Conservation (phyloP, 2,329 filamentous ascomycete species). For the Pyricularia pennisetigena region DNA sequence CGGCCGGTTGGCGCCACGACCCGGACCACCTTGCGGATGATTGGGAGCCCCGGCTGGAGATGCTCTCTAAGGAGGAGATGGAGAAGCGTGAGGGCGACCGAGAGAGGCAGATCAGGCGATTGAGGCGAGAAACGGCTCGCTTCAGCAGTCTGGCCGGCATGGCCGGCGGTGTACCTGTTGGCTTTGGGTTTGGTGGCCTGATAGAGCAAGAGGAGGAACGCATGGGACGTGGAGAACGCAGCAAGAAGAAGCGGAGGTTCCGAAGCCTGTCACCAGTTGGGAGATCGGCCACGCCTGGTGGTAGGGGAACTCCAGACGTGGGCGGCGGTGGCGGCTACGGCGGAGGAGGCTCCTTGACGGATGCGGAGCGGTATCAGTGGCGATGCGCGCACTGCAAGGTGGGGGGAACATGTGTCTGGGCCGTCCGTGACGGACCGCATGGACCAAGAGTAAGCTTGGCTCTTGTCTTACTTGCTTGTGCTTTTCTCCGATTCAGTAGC, state of each 20-base stretch:
- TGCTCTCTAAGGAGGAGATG: conserved; percentile 87
- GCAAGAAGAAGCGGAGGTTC: conserved; percentile 92
- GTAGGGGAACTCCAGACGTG: conserved; percentile 74
- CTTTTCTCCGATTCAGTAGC: conserved; percentile 7
- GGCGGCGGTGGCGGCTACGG: conserved; percentile 60
- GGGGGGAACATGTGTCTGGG: conserved; percentile 88
- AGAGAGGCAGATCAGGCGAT: conserved; percentile 77
- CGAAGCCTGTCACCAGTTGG: conserved; percentile 75
- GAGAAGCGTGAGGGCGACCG: conserved; percentile 93
- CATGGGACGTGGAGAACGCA: conserved; percentile 84
- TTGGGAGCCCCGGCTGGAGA: conserved; percentile 76
- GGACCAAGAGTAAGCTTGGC: conserved; percentile 62
- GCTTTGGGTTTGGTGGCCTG: conserved; percentile 37
- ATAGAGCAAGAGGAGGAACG: conserved; percentile 61
- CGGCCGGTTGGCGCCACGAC: conserved; percentile 89
- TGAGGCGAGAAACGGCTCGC: conserved; percentile 82
- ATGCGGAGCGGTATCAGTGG: conserved; percentile 75
- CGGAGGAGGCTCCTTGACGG: conserved; percentile 55
- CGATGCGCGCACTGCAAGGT: conserved; percentile 80
- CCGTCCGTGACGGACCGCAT: conserved; percentile 80
- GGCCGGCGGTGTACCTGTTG: conserved; percentile 60
- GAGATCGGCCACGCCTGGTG: conserved; percentile 56
- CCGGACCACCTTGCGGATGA: conserved; percentile 78
- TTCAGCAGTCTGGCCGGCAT: conserved; percentile 84
- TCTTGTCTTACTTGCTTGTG: conserved; percentile 8